Evolutionary conservation across 805 yeast genomes (phyloP), one percentile per base, ranked within the genome.

Genomic region (Monosporozyma servazzii): DNA sequence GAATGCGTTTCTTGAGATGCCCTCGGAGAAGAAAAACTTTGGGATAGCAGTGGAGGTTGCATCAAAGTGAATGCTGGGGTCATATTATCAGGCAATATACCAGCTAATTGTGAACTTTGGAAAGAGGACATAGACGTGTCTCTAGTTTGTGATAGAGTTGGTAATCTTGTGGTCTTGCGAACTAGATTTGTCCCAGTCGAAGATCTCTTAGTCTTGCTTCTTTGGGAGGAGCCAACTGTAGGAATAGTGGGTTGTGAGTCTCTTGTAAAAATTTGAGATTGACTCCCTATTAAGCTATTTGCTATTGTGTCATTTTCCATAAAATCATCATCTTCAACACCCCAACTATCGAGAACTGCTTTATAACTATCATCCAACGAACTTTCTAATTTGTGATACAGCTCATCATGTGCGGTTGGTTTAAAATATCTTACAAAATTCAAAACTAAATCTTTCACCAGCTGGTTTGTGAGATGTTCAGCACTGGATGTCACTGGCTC

Each of bases 51-150:
- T 40, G 52, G 50, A 20, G 58, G 51, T 48, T 61, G 65, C 56
- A 58, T 51, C 39, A 65, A 49, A n/a, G 68, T 57, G 49, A 66
- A 66, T 48, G 68, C 68, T 7, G 69, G 70, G 2, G 66, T 54
- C 66, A 65, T 63, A 6, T 58, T 59, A 27, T 54, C 58, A 1
- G 70, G 70, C 41, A 66, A 45, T 1, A 54, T 41, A 20, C 51
- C 56, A 3, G 61, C 20, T 27, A 27, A 18, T 29, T 48, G 50
- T 27, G 50, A 48, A 17, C 36, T 27, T 20, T 18, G 27, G 18
- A 42, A 47, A 2, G 40, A 44, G 3, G 23, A 41, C 44, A 21
- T 11, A 5, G 44, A 41, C 9, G n/a, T 41, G 13, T 41, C 44
- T 21, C 29, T 41, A 21, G 17, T 10, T 31, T 25, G 36, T 7